phyloP scores from a whole-genome alignment of 768 basidiomycete species.

The Lyophyllum decastes region DNA sequence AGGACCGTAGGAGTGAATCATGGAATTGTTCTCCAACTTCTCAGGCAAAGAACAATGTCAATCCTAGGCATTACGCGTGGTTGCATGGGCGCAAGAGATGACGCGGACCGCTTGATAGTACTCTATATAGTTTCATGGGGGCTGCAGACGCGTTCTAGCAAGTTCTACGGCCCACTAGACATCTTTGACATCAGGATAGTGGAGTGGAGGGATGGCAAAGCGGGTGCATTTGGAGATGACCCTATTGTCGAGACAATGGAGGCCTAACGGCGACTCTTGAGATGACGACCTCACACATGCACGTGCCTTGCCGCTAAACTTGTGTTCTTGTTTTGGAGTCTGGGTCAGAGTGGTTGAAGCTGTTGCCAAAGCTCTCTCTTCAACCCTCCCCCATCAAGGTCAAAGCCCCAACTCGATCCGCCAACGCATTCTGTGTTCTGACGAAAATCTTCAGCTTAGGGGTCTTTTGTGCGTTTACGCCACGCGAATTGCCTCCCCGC shows the following conservation, averaged over 20 bases:
- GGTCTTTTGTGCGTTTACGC: conserved; percentile 1
- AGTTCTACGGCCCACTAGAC: too few relatives aligned
- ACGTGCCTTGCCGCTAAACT: conserved; percentile 6
- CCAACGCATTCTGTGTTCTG: not conserved
- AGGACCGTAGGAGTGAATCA: too few relatives aligned
- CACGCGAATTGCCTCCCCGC: conserved; percentile 2
- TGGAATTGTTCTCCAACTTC: too few relatives aligned
- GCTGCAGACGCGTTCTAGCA: too few relatives aligned
- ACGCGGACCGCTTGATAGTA: too few relatives aligned
- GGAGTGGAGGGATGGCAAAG: not conserved
- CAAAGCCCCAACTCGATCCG: not conserved
- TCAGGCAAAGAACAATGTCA: too few relatives aligned
- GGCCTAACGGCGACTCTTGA: too few relatives aligned
- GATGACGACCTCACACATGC: conserved; percentile 2
- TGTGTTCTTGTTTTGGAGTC: conserved; percentile 4
- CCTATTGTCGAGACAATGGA: not conserved
- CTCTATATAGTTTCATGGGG: too few relatives aligned
- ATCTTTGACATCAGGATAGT: too few relatives aligned
- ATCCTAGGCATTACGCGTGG: too few relatives aligned
- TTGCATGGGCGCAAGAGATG: too few relatives aligned
- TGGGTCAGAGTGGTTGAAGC: conserved; percentile 1
- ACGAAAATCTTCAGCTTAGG: not conserved
- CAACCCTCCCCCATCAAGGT: not conserved
- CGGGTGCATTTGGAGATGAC: not conserved
- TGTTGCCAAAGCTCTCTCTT: conserved; percentile 4